Conservation (phyloP, 1,284 basidiomycete species). For the Trichosporon coremiiforme region DNA sequence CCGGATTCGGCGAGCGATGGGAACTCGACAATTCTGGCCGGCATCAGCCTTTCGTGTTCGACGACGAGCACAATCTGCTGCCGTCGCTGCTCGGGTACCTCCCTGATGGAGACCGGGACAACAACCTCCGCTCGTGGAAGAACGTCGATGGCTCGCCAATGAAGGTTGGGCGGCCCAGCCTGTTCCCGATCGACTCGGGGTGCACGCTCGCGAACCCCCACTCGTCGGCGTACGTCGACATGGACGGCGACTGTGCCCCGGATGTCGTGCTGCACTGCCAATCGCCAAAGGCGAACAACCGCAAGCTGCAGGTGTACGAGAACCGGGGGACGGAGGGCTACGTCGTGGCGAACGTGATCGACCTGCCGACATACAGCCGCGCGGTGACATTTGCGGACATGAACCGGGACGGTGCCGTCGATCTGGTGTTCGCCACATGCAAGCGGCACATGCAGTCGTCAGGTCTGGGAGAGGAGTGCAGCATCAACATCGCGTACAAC, state of each 20-base stretch:
- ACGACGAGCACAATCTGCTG: slow-evolving; percentile 82
- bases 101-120: neutral
- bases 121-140: slow-evolving; percentile 26
- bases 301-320: slow-evolving; percentile 23
- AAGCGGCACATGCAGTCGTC: slow-evolving; percentile 65
- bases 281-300: slow-evolving; percentile 23
- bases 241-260: slow-evolving; percentile 85
- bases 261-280: slow-evolving; percentile 91
- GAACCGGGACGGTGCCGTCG: slow-evolving; percentile 93
- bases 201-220: slow-evolving; percentile 85
- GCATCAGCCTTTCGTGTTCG: slow-evolving; percentile 79
- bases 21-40: slow-evolving; percentile 33
- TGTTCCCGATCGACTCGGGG: slow-evolving; percentile 29
- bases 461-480: slow-evolving; percentile 73
- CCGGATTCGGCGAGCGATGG: slow-evolving; percentile 61
- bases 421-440: slow-evolving; percentile 90
- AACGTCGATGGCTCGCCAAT: slow-evolving; percentile 39
- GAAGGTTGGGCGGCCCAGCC: slow-evolving; percentile 20
- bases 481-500: slow-evolving; percentile 91
- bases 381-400: slow-evolving; percentile 88
- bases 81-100: slow-evolving; percentile 81
- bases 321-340: slow-evolving; percentile 71
- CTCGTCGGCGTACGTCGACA: slow-evolving; percentile 90
- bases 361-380: slow-evolving; percentile 75
- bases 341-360: slow-evolving; percentile 66